These are phyloP conservation scores for Solanum commersonii DNA, from an alignment of 257 asterid species.

Conservation along the genomic window DNA sequence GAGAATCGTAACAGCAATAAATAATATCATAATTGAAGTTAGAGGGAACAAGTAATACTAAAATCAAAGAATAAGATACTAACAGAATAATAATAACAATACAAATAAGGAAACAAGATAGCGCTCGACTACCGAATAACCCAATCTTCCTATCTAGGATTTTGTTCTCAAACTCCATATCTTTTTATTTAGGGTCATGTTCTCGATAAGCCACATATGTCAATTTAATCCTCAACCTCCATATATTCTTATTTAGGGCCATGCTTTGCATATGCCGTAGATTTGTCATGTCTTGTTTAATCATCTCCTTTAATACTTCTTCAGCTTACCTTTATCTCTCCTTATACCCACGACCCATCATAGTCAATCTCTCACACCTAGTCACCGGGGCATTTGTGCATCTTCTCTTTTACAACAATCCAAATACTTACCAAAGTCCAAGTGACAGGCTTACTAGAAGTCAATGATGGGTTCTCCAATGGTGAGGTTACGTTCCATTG, in stretches of 20 bases:
- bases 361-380: neutral
- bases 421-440: slow-evolving; percentile 15
- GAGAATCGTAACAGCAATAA: neutral
- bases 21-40: neutral
- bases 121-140: neutral
- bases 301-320: neutral
- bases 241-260: neutral
- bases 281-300: neutral
- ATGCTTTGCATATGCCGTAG: rapidly evolving
- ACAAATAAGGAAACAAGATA: neutral
- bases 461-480: slow-evolving; percentile 88
- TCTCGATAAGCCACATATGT: neutral
- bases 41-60: neutral
- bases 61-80: neutral
- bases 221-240: neutral
- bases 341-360: neutral
- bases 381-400: rapidly evolving
- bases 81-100: neutral
- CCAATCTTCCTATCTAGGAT: neutral
- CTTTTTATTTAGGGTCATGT: neutral
- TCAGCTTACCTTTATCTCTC: neutral
- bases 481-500: slow-evolving; percentile 70
- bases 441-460: slow-evolving; percentile 54
- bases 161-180: neutral
- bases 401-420: neutral